phyloP scores from a whole-genome alignment of 805 yeast species.

The Saturnispora dispora region DNA sequence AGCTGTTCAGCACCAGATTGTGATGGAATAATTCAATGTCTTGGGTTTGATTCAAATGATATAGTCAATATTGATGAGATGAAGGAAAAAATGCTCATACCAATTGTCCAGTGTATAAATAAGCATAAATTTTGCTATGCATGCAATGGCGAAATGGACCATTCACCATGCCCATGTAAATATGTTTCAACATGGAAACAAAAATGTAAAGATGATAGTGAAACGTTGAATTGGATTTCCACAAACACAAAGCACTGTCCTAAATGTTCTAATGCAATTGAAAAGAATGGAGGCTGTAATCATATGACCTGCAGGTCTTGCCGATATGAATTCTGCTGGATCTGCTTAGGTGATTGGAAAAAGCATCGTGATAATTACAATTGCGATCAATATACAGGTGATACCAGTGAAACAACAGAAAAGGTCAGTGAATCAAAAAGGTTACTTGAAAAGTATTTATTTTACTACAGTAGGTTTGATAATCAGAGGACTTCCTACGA shows the following conservation, averaged over 20 bases:
- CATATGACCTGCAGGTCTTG: conserved; percentile 89
- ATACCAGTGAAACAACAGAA: conserved; percentile 34
- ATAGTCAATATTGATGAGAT: conserved; percentile 22
- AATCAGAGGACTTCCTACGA: conserved; percentile 70
- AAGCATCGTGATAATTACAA: conserved; percentile 58
- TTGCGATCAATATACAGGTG: conserved; percentile 44
- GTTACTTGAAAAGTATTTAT: conserved; percentile 57
- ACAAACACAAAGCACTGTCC: conserved; percentile 85
- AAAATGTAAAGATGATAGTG: conserved; percentile 80
- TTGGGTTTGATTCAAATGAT: conserved; percentile 26
- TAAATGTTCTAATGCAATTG: conserved; percentile 67
- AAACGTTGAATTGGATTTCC: conserved; percentile 78
- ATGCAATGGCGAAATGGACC: conserved; percentile 62
- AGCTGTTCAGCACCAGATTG: conserved; percentile 91
- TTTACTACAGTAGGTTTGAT: conserved; percentile 63
- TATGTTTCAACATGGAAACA: conserved; percentile 62
- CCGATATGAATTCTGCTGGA: conserved; percentile 82
- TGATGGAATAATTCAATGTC: conserved; percentile 38
- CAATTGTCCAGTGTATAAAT: conserved; percentile 59
- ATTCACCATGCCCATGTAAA: conserved; percentile 76
- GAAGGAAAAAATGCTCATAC: conserved; percentile 31
- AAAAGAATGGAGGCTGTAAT: conserved; percentile 94
- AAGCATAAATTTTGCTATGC: conserved; percentile 70
- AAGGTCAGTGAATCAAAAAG: conserved; percentile 29
- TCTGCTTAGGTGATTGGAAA: conserved; percentile 72